Evolutionary conservation across 768 basidiomycete species (phyloP).

Genomic region (Fomitopsis serialis): DNA sequence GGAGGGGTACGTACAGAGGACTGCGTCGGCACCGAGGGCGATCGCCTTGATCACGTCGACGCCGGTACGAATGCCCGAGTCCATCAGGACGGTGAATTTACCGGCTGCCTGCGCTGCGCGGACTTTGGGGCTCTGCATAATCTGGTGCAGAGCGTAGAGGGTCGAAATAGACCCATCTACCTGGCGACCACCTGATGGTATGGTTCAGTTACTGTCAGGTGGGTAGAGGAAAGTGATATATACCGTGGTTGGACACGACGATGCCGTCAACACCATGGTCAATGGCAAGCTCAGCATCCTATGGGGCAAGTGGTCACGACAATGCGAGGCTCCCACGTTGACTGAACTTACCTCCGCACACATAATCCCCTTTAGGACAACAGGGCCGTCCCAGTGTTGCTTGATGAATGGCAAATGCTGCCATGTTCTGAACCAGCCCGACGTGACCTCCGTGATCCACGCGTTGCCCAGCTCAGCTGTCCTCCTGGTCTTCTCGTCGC

Average conservation of each 20-base stretch:
- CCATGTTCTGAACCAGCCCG: conserved; percentile 63
- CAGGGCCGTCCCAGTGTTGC: conserved; percentile 72
- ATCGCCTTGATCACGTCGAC: conserved; percentile 82
- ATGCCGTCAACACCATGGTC: conserved; percentile 66
- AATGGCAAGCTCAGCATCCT: conserved; percentile 67
- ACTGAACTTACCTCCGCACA: conserved; percentile 40
- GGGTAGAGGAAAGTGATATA: conserved; percentile 10
- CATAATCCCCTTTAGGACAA: conserved; percentile 78
- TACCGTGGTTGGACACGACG: conserved; percentile 78
- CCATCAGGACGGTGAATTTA: conserved; percentile 65
- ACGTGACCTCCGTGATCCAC: conserved; percentile 61
- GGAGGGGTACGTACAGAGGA: conserved; percentile 51
- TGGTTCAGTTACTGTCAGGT: not conserved
- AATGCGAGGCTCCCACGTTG: not conserved
- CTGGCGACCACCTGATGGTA: conserved; percentile 55
- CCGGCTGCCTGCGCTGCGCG: conserved; percentile 52
- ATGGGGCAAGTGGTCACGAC: not conserved
- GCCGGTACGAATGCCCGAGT: conserved; percentile 80
- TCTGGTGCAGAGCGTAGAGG: conserved; percentile 62
- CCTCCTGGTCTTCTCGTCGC: conserved; percentile 41
- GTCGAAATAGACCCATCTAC: conserved; percentile 77
- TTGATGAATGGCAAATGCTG: conserved; percentile 63
- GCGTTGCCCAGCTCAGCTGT: conserved; percentile 45
- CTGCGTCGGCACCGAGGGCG: conserved; percentile 80
- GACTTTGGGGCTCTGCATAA: conserved; percentile 59